Evolutionary conservation across 2,329 filamentous ascomycete genomes (phyloP).

Genomic region (Remersonia thermophila): DNA sequence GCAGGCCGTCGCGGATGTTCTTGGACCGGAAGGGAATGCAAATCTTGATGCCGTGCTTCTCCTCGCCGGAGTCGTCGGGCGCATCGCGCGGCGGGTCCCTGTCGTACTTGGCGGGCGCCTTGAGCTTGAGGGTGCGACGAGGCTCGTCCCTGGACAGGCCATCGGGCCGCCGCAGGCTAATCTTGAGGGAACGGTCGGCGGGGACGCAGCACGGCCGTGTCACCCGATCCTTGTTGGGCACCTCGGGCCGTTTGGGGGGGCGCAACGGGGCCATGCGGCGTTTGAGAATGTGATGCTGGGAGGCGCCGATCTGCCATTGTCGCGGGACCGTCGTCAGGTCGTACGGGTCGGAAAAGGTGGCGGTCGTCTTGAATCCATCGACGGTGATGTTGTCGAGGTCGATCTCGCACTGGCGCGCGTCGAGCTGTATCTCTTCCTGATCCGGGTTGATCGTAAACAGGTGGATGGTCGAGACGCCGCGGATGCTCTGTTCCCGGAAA

Average conservation of each 20-base stretch:
- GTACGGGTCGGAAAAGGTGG: constrained; percentile 53
- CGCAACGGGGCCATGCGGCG: constrained; percentile 49
- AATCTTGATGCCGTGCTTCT: constrained; percentile 25
- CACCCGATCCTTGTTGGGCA: constrained; percentile 43
- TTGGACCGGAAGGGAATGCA: constrained; percentile 66
- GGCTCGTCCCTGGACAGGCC: constrained; percentile 21
- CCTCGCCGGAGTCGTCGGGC: constrained; percentile 9
- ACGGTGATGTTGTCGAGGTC: constrained; percentile 42
- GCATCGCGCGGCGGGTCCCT: constrained; percentile 12
- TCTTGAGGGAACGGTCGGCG: constrained; percentile 38
- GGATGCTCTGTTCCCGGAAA: constrained; percentile 62
- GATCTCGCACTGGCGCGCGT: constrained; percentile 51
- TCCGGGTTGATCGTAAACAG: constrained; percentile 52
- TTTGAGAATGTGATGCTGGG: constrained; percentile 65
- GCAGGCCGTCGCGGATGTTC: constrained; percentile 71
- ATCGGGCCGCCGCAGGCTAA: constrained; percentile 26
- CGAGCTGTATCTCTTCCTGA: constrained; percentile 44
- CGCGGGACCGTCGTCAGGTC: constrained; percentile 47
- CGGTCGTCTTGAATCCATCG: constrained; percentile 31
- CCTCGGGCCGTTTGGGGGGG: constrained; percentile 38
- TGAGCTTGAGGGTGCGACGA: constrained; percentile 14
- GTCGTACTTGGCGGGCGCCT: constrained; percentile 15
- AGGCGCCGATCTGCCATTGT: constrained; percentile 49
- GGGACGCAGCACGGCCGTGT: constrained; percentile 40
- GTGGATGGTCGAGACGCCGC: constrained; percentile 69